Conservation (phyloP, 1,139 yeast species). For the Casaregolazyma lundiana region DNA sequence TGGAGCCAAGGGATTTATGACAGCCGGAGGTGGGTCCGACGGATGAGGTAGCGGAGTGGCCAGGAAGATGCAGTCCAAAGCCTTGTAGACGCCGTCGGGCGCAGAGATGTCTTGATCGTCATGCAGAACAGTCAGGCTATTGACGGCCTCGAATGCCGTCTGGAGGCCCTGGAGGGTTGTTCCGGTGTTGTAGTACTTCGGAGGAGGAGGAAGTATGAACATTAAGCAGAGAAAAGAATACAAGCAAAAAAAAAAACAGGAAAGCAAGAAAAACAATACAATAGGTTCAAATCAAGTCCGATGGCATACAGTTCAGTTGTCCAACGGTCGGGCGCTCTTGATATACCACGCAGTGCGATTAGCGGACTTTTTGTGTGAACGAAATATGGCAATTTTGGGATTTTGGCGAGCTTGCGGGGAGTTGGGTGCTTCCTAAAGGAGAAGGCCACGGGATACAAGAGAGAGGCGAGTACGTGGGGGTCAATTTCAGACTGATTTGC, state of each 20-base stretch:
- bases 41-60: conserved; percentile 37
- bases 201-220: conserved; percentile 30
- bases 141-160: conserved; percentile 28
- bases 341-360: no score
- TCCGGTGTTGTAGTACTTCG: conserved; percentile 24
- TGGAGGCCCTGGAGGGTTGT: conserved; percentile 16
- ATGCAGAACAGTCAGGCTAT: conserved; percentile 22
- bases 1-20: conserved; percentile 36
- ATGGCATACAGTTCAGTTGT: no score
- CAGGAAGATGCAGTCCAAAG: conserved; percentile 30
- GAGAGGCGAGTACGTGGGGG: no score
- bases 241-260: background rate
- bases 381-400: no score
- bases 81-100: conserved; percentile 32
- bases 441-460: no score
- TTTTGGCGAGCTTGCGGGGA: no score
- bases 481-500: no score
- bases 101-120: conserved; percentile 23
- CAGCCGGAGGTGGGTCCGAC: conserved; percentile 33
- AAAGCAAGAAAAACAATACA: background rate
- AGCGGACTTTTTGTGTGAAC: no score
- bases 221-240: conserved; percentile 12
- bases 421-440: no score
- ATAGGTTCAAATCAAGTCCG: no score
- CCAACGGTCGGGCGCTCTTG: no score